These are phyloP conservation scores for Ramaria rubella DNA, from an alignment of 768 basidiomycete species.

Conservation along the genomic window DNA sequence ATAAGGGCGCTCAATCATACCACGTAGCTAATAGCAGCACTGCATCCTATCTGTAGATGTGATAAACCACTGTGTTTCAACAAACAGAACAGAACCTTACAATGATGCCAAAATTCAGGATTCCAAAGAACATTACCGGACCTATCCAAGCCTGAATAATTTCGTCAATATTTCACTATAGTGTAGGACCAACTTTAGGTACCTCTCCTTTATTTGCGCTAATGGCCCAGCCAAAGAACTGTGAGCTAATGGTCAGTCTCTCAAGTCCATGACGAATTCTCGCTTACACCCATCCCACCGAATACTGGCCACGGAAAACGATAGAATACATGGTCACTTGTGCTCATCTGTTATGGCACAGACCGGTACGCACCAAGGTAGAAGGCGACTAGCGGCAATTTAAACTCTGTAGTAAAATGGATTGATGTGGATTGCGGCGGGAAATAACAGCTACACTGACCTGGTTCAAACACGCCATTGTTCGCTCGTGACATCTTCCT, in stretches of 20 bases:
- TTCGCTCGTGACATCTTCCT: constrained; percentile 11
- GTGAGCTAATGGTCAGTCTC: background rate
- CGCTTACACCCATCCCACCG: constrained; percentile 15
- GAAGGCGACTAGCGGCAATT: constrained; percentile 23
- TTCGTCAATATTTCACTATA: too few relatives aligned
- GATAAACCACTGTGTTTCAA: background rate
- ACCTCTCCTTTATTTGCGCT: constrained; percentile 7
- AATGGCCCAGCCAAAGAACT: constrained; percentile 19
- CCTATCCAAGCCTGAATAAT: constrained; percentile 13
- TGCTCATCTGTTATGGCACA: background rate
- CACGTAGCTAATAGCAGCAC: constrained; percentile 15
- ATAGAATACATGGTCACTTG: background rate
- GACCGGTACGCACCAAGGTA: constrained; percentile 10
- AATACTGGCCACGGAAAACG: constrained; percentile 14
- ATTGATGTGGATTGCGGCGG: constrained; percentile 11
- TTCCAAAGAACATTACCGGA: constrained; percentile 16
- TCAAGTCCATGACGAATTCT: background rate
- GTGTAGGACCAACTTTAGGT: too few relatives aligned
- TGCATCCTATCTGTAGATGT: constrained; percentile 11
- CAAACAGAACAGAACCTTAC: background rate
- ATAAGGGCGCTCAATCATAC: constrained; percentile 3
- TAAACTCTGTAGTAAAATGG: constrained; percentile 13
- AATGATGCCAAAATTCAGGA: constrained; percentile 18
- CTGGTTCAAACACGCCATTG: constrained; percentile 9
- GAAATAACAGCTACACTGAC: background rate